phyloP scores from a whole-genome alignment of 352 stramenopile species.

The Phytophthora chlamydospora region DNA sequence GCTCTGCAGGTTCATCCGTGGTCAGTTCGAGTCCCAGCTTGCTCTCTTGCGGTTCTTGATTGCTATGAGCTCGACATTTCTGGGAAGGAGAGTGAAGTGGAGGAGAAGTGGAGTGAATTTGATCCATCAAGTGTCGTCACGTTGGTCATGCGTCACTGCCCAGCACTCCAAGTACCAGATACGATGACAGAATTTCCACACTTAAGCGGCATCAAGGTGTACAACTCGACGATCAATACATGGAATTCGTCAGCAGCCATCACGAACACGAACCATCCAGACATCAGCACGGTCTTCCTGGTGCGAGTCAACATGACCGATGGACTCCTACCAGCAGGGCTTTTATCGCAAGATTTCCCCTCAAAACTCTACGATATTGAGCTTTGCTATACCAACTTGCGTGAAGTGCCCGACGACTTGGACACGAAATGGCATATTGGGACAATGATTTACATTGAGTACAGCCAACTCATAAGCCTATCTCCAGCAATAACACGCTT shows the following conservation, averaged over 20 bases:
- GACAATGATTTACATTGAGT: slow-evolving; percentile 32
- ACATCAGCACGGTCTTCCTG: slow-evolving; percentile 31
- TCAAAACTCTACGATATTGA: slow-evolving; percentile 34
- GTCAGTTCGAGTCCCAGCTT: slow-evolving; percentile 27
- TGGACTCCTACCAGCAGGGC: slow-evolving; percentile 26
- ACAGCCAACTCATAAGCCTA: slow-evolving; percentile 14
- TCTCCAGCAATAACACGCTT: slow-evolving; percentile 16
- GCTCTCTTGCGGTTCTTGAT: slow-evolving; percentile 38
- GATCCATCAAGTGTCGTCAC: slow-evolving; percentile 27
- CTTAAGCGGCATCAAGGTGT: slow-evolving; percentile 37
- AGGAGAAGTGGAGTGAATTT: slow-evolving; percentile 18
- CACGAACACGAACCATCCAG: slow-evolving; percentile 16
- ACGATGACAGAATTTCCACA: slow-evolving; percentile 25
- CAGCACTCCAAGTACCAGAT: slow-evolving; percentile 23
- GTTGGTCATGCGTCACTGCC: slow-evolving; percentile 37
- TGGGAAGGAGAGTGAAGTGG: slow-evolving; percentile 16
- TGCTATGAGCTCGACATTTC: slow-evolving; percentile 18
- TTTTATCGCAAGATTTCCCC: slow-evolving; percentile 38
- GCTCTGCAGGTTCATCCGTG: slow-evolving; percentile 31
- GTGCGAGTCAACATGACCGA: slow-evolving; percentile 39
- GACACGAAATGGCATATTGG: slow-evolving; percentile 41
- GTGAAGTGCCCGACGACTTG: slow-evolving; percentile 31
- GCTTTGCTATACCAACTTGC: slow-evolving; percentile 40
- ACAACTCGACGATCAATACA: slow-evolving; percentile 36
- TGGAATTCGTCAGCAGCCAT: slow-evolving; percentile 31